Percentiles rank a stretch among this genome's conserved stretches.
Conservation (phyloP, 2,329 filamentous ascomycete species). For the Emmonsia crescens region DNA sequence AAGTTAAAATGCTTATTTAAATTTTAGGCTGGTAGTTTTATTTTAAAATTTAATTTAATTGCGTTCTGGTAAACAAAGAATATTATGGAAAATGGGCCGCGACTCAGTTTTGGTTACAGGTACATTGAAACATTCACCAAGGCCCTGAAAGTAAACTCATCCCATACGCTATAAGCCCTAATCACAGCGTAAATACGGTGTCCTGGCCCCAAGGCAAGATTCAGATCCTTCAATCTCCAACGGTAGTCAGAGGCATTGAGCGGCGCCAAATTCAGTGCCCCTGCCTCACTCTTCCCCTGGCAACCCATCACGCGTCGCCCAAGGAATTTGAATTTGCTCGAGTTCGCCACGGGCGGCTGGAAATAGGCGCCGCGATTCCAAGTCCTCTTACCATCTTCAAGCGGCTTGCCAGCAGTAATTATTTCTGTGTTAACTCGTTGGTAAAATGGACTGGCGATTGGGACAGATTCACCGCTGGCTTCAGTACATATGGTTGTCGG, state of each 20-base stretch:
- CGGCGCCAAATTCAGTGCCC: neutral
- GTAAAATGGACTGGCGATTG: neutral
- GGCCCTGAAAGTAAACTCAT: neutral
- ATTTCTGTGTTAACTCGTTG: neutral
- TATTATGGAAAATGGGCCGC: neutral
- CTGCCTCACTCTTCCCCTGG: neutral
- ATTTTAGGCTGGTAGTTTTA: neutral
- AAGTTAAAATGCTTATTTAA: too few relatives aligned
- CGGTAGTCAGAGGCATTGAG: neutral
- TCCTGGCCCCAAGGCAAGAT: neutral
- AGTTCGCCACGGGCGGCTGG: neutral
- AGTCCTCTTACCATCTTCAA: neutral
- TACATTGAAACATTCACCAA: conserved; percentile 1
- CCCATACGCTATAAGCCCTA: neutral
- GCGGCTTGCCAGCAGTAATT: neutral
- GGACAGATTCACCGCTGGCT: neutral
- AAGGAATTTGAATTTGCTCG: neutral
- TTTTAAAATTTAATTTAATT: neutral
- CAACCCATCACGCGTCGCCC: neutral
- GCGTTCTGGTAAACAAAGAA: neutral
- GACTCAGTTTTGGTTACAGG: neutral
- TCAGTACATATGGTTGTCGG: neutral
- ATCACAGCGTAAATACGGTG: neutral
- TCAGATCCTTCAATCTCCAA: neutral
- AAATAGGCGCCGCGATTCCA: conserved; percentile 1